Evolutionary conservation across 2,329 filamentous ascomycete genomes (phyloP).

Genomic region (Ophiostoma himal-ulmi): DNA sequence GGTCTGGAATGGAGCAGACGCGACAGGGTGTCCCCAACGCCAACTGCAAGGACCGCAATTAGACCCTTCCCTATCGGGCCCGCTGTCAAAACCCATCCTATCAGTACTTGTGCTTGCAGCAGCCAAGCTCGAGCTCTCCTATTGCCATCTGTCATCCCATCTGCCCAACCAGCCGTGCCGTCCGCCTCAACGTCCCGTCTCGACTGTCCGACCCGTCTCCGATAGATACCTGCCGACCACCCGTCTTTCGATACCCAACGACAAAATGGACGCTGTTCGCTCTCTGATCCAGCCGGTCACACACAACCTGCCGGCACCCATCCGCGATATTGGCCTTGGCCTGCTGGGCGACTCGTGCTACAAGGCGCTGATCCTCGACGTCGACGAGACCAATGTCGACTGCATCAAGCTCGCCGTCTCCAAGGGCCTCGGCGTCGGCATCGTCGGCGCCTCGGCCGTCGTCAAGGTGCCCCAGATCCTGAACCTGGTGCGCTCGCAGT

Average conservation of each 20-base stretch:
- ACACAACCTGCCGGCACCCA: conserved; percentile 64
- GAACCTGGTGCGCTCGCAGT: conserved; percentile 78
- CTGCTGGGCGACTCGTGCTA: conserved; percentile 84
- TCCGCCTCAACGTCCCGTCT: background rate
- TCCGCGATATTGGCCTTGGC: conserved; percentile 68
- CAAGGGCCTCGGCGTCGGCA: conserved; percentile 88
- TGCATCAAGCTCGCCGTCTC: conserved; percentile 88
- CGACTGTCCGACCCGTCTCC: too few relatives aligned
- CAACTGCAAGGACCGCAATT: conserved; percentile 13
- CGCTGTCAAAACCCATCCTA: background rate
- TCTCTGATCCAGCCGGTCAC: conserved; percentile 63
- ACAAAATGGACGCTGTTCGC: conserved; percentile 55
- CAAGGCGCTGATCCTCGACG: conserved; percentile 73
- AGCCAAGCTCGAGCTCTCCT: background rate
- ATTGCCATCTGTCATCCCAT: background rate
- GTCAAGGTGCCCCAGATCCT: conserved; percentile 97
- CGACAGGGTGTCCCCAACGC: conserved; percentile 19
- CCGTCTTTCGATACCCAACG: background rate
- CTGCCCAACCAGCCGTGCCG: background rate
- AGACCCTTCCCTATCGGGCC: background rate
- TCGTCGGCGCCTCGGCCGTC: conserved; percentile 81
- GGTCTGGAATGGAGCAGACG: conserved; percentile 14
- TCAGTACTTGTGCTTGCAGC: background rate
- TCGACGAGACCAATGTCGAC: conserved; percentile 68
- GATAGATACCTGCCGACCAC: background rate